Evolutionary conservation across 23 red algal species (phyloP), one percentile per base, ranked within the genome.

Genomic region (Gracilaria vermiculophylla): DNA sequence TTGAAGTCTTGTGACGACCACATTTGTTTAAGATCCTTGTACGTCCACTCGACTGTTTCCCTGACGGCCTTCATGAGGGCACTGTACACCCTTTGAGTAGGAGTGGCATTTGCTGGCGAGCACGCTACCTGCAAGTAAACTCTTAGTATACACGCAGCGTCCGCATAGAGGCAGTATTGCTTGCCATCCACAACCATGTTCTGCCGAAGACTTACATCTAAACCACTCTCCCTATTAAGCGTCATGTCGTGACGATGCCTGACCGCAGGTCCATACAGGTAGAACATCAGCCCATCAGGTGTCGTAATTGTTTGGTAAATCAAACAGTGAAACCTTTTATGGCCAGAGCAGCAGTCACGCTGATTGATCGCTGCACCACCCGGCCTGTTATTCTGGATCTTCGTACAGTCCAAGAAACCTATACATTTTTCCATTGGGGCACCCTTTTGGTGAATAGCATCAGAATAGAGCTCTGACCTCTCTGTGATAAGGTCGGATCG

Each of bases 331-430:
- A 76, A 60, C n/a, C 66, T 24, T 45, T 87, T 87, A 21, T 87
- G 51, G 2, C 66, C 66, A 34, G 82, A 75, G 47, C 56, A 76
- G 25, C 45, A 58, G 21, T 3, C 2, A 10, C 9, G 7, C 50
- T 91, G 87, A 11, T 53, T 24, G 44, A 21, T 25, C 20, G 12
- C 50, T 50, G 21, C 21, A 8, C 72, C 87, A 11, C 87, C 74
- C 7, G 75, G 75, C 53, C 87, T 60, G 9, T 0, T 4, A 20
- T 81, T 81, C 47, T 3, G 29, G 62, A 81, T 55, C 50, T 91
- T 91, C 10, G 87, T 91, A 43, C 56, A 81, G 32, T 91, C 74
- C 9, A 91, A 71, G 28, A 81, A 91, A 8, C 87, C 87, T 28
- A 91, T 54, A 35, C 87, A 91, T 9, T 28, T 20, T n/a, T 91